Evolutionary conservation across 345 rosid species (phyloP).

Genomic region (Eutrema japonicum): DNA sequence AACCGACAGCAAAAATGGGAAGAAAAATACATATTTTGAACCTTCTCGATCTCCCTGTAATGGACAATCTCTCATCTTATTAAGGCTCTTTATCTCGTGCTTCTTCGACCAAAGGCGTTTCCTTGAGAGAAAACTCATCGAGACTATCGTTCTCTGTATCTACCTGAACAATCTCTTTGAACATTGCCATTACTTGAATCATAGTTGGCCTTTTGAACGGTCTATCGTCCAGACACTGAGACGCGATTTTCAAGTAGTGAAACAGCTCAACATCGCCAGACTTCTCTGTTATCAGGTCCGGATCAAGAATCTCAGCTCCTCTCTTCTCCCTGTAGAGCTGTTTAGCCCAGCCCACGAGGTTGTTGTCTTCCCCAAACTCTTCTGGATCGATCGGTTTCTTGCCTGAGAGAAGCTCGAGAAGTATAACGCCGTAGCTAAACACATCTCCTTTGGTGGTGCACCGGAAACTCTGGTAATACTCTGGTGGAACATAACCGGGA

Average conservation of each 20-base stretch:
- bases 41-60: constrained; percentile 4
- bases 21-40: constrained; percentile 9
- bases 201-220: constrained; percentile 72
- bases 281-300: constrained; percentile 63
- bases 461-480: constrained; percentile 89
- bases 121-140: constrained; percentile 40
- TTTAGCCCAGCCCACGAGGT: constrained; percentile 97
- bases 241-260: constrained; percentile 70
- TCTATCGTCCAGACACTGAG: constrained; percentile 81
- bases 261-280: constrained; percentile 71
- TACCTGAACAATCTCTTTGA: constrained; percentile 68
- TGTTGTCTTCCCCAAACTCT: constrained; percentile 89
- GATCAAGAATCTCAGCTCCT: constrained; percentile 79
- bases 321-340: constrained; percentile 68
- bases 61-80: constrained; percentile 4
- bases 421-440: constrained; percentile 88
- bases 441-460: constrained; percentile 91
- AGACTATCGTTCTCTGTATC: constrained; percentile 64
- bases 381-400: constrained; percentile 84
- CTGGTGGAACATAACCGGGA: constrained; percentile 97
- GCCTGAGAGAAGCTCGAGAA: constrained; percentile 87
- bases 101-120: constrained; percentile 43
- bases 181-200: constrained; percentile 78
- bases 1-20: constrained; percentile 10
- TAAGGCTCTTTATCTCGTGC: constrained; percentile 32